Conservation (phyloP, 208 protist species). For the Leishmania guyanensis region DNA sequence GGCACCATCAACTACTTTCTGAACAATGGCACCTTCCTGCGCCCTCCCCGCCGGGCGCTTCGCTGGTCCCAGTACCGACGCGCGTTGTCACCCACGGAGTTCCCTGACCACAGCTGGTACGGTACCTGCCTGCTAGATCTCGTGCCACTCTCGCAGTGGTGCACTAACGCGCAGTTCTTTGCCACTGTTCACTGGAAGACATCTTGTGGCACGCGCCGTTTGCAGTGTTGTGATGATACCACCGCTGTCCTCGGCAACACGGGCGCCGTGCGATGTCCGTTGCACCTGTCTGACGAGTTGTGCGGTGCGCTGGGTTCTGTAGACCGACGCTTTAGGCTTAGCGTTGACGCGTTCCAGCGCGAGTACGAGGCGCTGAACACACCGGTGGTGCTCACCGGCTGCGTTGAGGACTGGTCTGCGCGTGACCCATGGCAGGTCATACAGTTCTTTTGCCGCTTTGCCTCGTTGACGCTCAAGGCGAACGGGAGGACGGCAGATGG, state of each 20-base stretch:
- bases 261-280: not conserved
- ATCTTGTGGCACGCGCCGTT: slow-evolving; percentile 1
- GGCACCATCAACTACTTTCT: slow-evolving; percentile 35
- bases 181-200: slow-evolving; percentile 1
- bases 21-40: slow-evolving; percentile 6
- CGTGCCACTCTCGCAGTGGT: slow-evolving; percentile 28
- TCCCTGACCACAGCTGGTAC: slow-evolving; percentile 22
- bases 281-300: slow-evolving; percentile 25
- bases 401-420: slow-evolving; percentile 36
- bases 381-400: slow-evolving; percentile 46
- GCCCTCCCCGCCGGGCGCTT: slow-evolving; percentile 22
- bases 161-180: slow-evolving; percentile 15
- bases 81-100: slow-evolving; percentile 10
- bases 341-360: slow-evolving; percentile 19
- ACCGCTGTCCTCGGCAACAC: not conserved
- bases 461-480: slow-evolving; percentile 27
- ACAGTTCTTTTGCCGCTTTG: slow-evolving; percentile 16
- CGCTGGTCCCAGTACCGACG: not conserved
- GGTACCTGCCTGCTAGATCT: slow-evolving; percentile 27
- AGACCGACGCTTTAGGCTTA: slow-evolving; percentile 30
- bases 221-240: not conserved
- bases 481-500: slow-evolving; percentile 31
- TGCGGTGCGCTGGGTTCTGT: slow-evolving; percentile 21
- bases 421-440: slow-evolving; percentile 20
- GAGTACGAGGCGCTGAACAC: slow-evolving; percentile 37